Evolutionary conservation across 2,329 filamentous ascomycete genomes (phyloP).

Genomic region (Arachnomyces sp.): DNA sequence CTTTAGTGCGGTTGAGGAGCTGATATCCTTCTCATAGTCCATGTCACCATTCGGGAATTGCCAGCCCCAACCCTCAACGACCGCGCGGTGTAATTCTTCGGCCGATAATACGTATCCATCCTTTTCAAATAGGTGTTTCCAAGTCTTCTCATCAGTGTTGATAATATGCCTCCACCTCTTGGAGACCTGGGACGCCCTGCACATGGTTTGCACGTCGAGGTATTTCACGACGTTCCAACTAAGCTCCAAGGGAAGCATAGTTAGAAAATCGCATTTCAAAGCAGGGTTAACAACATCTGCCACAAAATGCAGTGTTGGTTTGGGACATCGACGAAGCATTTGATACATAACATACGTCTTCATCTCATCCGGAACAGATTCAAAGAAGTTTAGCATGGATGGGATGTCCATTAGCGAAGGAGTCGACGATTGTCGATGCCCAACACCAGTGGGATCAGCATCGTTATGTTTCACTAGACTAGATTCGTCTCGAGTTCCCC

Average conservation of each 20-base stretch:
- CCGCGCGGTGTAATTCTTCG: conserved; percentile 77
- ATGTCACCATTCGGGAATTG: conserved; percentile 71
- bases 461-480: conserved; percentile 9
- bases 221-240: conserved; percentile 81
- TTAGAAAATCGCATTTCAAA: conserved; percentile 86
- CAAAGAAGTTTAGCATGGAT: conserved; percentile 78
- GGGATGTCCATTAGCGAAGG: conserved; percentile 66
- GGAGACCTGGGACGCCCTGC: conserved; percentile 83
- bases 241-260: conserved; percentile 74
- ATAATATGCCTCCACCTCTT: conserved; percentile 88
- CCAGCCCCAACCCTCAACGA: conserved; percentile 94
- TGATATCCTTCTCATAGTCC: conserved; percentile 74
- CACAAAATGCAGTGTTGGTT: conserved; percentile 80
- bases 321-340: conserved; percentile 75
- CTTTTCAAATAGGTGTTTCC: conserved; percentile 82
- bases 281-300: conserved; percentile 88
- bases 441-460: conserved; percentile 17
- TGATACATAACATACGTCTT: conserved; percentile 97
- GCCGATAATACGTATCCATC: conserved; percentile 72
- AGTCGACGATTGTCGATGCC: conserved; percentile 14
- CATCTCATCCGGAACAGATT: conserved; percentile 81
- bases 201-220: conserved; percentile 76
- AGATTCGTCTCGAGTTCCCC: conserved; percentile 8
- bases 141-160: conserved; percentile 87
- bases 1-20: conserved; percentile 38